Evolutionary conservation across 1,139 yeast genomes (phyloP), one percentile per base, ranked within the genome.

Genomic region (Zygotorulaspora mrakii): DNA sequence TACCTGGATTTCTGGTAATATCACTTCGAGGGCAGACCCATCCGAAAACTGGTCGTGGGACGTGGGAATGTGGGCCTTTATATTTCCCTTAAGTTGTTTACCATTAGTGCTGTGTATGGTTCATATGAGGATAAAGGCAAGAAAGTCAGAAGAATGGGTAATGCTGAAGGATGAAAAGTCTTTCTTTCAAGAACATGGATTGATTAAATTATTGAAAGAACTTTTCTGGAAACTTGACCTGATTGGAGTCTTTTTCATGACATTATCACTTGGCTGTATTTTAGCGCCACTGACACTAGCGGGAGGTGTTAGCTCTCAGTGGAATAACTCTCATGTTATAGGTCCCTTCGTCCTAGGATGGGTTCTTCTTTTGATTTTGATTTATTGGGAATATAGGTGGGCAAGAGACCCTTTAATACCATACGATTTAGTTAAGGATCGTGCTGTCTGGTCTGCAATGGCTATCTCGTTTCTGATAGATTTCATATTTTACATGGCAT

Each of bases 31-130:
- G 3, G 65, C 59, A 8, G 53, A 64, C 25, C 67, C 61, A 36
- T 56, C 42, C 55, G 46, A 49, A 37, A 54, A 65, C 33, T 81
- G 89, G 89, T 69, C 73, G 27, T 81, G 79, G 75, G 79, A 81
- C 49, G 77, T 80, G 50, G 87, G 82, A 20, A 79, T 82, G 72
- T 82, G 82, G 82, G 85, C 86, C 1, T 77, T 79, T 55, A 78
- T 82, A 45, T 71, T 77, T 66, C 87, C 88, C 20, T 66, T 79
- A 17, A 57, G 74, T 3, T 67, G 79, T 49, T 42, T 81, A 16
- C 88, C 88, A 9, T 64, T 81, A 45, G 50, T 78, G 20, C 45
- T 46, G 10, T 71, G 79, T 50, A 65, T 77, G 48, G 24, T 67
- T 10, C 81, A 79, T 60, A 77, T 79, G 81, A 57, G 68, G 44